A percentile compares a stretch with the other conserved stretches of the same genome.
Conservation (phyloP, 306 rosid species). For the Luffa acutangula region DNA sequence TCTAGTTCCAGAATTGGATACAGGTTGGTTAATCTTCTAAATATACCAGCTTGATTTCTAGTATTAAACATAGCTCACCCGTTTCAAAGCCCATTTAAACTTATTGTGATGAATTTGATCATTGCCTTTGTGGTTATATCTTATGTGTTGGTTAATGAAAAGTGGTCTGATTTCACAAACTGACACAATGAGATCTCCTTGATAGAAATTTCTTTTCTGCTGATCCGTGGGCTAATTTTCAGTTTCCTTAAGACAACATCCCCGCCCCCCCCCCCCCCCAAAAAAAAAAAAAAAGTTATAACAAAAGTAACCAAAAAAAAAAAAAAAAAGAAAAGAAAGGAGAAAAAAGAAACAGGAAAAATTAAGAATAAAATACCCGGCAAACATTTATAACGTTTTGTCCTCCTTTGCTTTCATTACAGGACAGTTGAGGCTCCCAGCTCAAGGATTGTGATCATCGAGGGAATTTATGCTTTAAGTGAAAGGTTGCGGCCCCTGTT, state of each 20-base stretch:
- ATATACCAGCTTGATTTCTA: neutral
- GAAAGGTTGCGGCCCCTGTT: constrained; percentile 82
- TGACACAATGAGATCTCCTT: neutral
- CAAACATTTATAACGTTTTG: neutral
- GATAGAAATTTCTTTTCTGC: neutral
- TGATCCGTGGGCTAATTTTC: neutral
- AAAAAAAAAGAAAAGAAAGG: neutral
- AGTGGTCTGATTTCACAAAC: neutral
- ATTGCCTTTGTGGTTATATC: neutral
- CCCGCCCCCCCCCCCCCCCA: neutral
- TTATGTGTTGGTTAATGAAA: neutral
- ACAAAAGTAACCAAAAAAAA: neutral
- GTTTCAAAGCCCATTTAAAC: neutral
- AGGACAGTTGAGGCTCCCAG: constrained; percentile 92
- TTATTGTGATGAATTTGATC: neutral
- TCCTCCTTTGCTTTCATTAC: constrained; percentile 19
- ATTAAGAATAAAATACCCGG: neutral
- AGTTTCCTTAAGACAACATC: neutral
- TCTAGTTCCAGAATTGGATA: constrained; percentile 85
- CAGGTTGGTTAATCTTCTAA: constrained; percentile 40
- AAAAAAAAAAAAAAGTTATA: neutral
- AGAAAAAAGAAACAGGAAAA: neutral
- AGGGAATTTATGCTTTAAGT: constrained; percentile 95
- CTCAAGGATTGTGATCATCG: constrained; percentile 82
- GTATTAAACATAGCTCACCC: neutral